phyloP scores from a whole-genome alignment of 176 grass and related monocot genomes.

The Oryza australiensis region DNA sequence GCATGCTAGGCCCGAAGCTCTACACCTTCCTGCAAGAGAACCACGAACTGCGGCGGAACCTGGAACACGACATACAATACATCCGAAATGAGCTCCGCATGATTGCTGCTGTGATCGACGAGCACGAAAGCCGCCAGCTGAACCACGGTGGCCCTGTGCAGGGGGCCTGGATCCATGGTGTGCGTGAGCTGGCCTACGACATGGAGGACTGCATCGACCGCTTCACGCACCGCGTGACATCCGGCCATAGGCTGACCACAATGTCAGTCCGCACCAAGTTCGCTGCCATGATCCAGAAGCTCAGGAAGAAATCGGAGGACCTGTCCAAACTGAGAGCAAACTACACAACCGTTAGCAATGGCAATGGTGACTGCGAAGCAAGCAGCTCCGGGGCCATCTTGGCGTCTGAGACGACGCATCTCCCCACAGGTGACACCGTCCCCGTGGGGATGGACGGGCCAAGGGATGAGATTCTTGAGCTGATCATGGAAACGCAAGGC shows the following conservation, averaged over 20 bases:
- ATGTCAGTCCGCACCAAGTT: neutral
- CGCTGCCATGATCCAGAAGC: neutral
- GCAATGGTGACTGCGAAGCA: neutral
- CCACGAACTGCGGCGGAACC: neutral
- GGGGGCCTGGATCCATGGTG: neutral
- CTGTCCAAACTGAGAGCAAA: neutral
- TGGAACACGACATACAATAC: neutral
- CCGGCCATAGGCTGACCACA: no score
- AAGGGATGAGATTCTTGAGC: neutral
- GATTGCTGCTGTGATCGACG: slow-evolving; percentile 5
- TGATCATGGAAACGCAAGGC: neutral
- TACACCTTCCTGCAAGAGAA: neutral
- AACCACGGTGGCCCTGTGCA: neutral
- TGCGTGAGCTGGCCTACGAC: slow-evolving; percentile 6
- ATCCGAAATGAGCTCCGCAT: neutral
- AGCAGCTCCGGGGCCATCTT: neutral
- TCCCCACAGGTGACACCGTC: neutral
- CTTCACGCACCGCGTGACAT: neutral
- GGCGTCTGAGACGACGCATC: neutral
- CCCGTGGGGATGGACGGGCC: neutral
- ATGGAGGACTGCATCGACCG: slow-evolving; percentile 23
- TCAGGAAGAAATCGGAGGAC: slow-evolving; percentile 5
- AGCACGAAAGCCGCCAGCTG: neutral
- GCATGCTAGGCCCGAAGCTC: neutral
- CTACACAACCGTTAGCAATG: neutral